Percentiles rank a stretch among this genome's conserved stretches.
phyloP scores from a whole-genome alignment of 1,139 yeast genomes.

The Kodamaea suecica region DNA sequence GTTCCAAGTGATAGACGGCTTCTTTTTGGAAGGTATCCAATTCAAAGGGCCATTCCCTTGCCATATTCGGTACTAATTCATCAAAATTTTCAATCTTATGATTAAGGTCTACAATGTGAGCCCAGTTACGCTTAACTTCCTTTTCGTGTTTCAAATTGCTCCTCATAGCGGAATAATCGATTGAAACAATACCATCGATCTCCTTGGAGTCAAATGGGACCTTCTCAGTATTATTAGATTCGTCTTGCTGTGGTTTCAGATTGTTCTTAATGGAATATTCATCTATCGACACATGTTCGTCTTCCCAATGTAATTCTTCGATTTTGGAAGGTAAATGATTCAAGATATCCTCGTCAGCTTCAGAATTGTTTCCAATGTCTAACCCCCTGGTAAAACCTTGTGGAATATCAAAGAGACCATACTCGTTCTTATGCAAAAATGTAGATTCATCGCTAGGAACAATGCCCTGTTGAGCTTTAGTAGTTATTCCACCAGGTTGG shows the following conservation, averaged over 20 bases:
- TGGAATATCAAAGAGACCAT: constrained; percentile 79
- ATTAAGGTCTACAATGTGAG: constrained; percentile 87
- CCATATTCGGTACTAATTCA: constrained; percentile 89
- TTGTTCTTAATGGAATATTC: constrained; percentile 8
- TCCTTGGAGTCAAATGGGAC: constrained; percentile 40
- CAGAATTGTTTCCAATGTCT: constrained; percentile 15
- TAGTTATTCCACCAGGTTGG: constrained; percentile 82
- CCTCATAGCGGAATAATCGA: constrained; percentile 40
- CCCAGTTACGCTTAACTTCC: constrained; percentile 69
- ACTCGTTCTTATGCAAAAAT: constrained; percentile 60
- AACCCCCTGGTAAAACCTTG: constrained; percentile 82
- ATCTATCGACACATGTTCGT: constrained; percentile 10
- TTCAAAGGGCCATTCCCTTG: constrained; percentile 89
- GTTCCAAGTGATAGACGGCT: constrained; percentile 93
- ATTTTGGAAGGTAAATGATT: constrained; percentile 5
- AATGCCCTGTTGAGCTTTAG: constrained; percentile 17
- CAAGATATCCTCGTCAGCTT: constrained; percentile 8
- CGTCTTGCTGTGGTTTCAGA: too few relatives aligned
- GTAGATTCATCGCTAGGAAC: constrained; percentile 30
- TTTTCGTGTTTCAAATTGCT: constrained; percentile 27
- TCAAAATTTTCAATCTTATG: constrained; percentile 79
- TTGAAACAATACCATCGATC: constrained; percentile 75
- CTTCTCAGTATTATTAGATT: background rate
- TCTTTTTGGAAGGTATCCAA: constrained; percentile 95
- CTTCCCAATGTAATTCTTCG: constrained; percentile 1